phyloP scores from a whole-genome alignment of 139 green algal species.

The Coccomyxa sp. region DNA sequence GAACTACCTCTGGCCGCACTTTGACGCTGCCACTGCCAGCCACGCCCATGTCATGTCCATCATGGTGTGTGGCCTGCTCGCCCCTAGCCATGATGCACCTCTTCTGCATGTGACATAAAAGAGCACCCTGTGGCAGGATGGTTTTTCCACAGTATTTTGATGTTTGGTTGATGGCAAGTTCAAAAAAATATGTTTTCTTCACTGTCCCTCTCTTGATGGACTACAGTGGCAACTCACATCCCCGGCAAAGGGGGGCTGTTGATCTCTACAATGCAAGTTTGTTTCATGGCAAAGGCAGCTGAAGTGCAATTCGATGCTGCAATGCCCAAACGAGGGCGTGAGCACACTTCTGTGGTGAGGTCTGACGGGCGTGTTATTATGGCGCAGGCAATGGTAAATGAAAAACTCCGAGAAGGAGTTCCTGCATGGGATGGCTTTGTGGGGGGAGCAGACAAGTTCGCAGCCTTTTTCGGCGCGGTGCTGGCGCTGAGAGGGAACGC shows the following conservation, averaged over 20 bases:
- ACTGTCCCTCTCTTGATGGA: too few species aligned
- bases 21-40: slow-evolving; percentile 44
- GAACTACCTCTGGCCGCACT: slow-evolving; percentile 90
- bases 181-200: too few species aligned
- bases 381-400: slow-evolving; percentile 80
- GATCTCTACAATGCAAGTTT: too few species aligned
- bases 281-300: background rate
- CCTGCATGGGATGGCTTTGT: slow-evolving; percentile 76
- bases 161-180: too few species aligned
- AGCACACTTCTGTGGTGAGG: background rate
- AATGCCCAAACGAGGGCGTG: too few species aligned
- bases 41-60: slow-evolving; percentile 52
- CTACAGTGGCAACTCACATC: too few species aligned
- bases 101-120: background rate
- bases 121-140: too few species aligned
- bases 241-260: too few species aligned
- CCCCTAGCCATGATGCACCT: too few species aligned
- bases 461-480: slow-evolving; percentile 65
- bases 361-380: background rate
- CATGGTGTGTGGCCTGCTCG: background rate
- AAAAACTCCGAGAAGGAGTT: slow-evolving; percentile 87
- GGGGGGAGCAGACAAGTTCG: background rate
- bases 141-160: too few species aligned
- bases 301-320: background rate
- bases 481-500: slow-evolving; percentile 39